phyloP scores from a whole-genome alignment of 2,329 filamentous ascomycete genomes.

The Pleoardoris graminearum region DNA sequence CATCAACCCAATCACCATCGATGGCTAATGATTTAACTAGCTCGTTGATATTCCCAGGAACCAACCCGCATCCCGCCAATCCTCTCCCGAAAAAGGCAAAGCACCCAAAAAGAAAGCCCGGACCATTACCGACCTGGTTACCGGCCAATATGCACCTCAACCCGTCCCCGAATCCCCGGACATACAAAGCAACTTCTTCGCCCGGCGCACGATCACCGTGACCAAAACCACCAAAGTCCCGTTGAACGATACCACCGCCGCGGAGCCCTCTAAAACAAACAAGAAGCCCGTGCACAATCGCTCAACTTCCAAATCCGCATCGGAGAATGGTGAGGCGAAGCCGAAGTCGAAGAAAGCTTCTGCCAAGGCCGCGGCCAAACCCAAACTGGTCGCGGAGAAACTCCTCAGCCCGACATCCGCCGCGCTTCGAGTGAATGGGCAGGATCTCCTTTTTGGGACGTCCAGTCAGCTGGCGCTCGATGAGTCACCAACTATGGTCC shows the following conservation, averaged over 20 bases:
- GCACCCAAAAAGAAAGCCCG: constrained; percentile 44
- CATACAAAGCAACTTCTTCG: constrained; percentile 31
- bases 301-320: constrained; percentile 21
- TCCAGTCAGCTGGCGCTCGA: constrained; percentile 46
- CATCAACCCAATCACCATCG: background rate
- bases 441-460: constrained; percentile 47
- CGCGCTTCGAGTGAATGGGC: constrained; percentile 27
- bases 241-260: constrained; percentile 26
- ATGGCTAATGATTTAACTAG: constrained; percentile 9
- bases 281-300: constrained; percentile 30
- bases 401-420: constrained; percentile 44
- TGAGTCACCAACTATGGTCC: constrained; percentile 42
- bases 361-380: constrained; percentile 31
- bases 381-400: constrained; percentile 38
- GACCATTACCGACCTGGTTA: constrained; percentile 47
- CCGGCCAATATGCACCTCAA: constrained; percentile 36
- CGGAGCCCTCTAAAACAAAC: constrained; percentile 9
- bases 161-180: constrained; percentile 6
- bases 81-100: constrained; percentile 39
- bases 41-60: constrained; percentile 34
- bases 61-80: constrained; percentile 23
- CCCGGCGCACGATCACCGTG: constrained; percentile 19
- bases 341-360: constrained; percentile 30
- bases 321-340: constrained; percentile 15
- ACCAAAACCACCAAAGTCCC: constrained; percentile 24